These are phyloP conservation scores for Paraconiothyrium brasiliense DNA, from an alignment of 2,329 filamentous ascomycete genomes.

Conservation along the genomic window DNA sequence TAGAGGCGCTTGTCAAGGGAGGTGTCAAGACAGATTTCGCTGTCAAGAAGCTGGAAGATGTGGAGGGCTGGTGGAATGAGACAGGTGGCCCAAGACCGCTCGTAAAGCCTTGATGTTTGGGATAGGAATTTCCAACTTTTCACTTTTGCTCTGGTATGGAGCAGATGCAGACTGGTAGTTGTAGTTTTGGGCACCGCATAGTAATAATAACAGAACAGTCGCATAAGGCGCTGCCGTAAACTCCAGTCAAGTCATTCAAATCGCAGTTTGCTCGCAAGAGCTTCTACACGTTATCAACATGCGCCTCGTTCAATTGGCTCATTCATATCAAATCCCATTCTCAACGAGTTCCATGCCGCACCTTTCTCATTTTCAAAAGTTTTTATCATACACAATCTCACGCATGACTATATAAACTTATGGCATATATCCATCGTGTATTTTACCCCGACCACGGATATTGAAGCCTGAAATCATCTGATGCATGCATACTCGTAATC, in stretches of 20 bases:
- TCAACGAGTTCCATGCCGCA: too few species aligned
- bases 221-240: too few species aligned
- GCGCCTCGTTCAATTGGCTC: too few species aligned
- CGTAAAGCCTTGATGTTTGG: constrained; percentile 3
- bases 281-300: too few species aligned
- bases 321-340: too few species aligned
- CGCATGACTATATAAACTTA: too few species aligned
- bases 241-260: too few species aligned
- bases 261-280: too few species aligned
- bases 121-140: background rate
- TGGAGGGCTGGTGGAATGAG: constrained; percentile 26
- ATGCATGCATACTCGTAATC: background rate
- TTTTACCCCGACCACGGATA: too few species aligned
- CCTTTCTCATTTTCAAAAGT: too few species aligned
- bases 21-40: constrained; percentile 18
- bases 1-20: constrained; percentile 19
- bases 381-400: too few species aligned
- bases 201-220: too few species aligned
- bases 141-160: background rate
- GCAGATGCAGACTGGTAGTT: background rate
- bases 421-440: background rate
- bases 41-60: constrained; percentile 19
- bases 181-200: background rate
- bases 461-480: background rate
- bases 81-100: constrained; percentile 10